Evolutionary conservation across 2,329 filamentous ascomycete species (phyloP), one percentile per base, ranked within the genome.

Genomic region (Neopestalotiopsis sp.): DNA sequence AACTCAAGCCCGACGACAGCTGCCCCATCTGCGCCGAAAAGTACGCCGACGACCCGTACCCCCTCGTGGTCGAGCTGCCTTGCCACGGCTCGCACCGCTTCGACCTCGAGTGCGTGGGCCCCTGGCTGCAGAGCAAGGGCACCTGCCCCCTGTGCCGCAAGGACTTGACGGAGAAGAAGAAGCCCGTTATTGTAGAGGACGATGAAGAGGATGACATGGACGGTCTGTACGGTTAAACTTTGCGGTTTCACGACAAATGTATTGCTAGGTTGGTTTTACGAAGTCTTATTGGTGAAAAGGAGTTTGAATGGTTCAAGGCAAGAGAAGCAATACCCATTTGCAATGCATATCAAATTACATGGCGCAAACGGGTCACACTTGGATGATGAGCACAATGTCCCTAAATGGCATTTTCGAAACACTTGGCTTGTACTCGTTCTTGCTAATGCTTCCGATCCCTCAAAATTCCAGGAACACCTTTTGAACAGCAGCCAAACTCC

Each of bases 71-170:
- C 34, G 85, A 89, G 81, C 82, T 92, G 74, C 89, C 89, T 56
- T 92, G 90, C 76, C 66, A 67, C 49, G 83, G 82, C 40, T 81
- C 78, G 56, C 90, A 92, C 77, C 80, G 80, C 64, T 91, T 90
- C 75, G 90, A 92, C 74, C 78, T 91, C n/a, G 90, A 92, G 80
- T 92, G 90, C 74, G 88, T 91, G 1, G 87, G 85, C 3, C 89
- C 90, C 6, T 92, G 90, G 90, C 77, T 92, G 76, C 81, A 85
- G 77, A 85, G 87, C 74, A 90, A 91, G 78, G 89, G 89, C 49
- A 90, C 84, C 40, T 91, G 89, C 76, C 89, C 89, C 52, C 82
- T 91, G 81, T 91, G 89, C 77, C 81, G 90, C 69, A 84, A 86
- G 76, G 88, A 90, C 74, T 79, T 91, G 79, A 84, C 82, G 40